Percentiles rank a stretch among this genome's conserved stretches.
Evolutionary conservation across 129 eudicot species (phyloP).

Genomic region (Tanacetum coccineum): DNA sequence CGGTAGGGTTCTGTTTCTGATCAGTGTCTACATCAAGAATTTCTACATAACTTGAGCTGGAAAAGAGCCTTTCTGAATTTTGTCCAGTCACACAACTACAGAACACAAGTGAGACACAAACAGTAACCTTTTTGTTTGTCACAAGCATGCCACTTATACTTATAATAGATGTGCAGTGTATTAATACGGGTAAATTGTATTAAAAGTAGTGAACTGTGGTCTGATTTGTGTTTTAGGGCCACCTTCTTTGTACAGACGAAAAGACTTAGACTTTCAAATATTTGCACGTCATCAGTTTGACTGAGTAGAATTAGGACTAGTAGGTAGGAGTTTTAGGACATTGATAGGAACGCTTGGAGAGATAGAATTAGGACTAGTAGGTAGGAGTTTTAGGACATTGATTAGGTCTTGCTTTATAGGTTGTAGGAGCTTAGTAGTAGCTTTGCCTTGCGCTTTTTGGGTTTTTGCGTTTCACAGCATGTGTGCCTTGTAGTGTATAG

Average conservation of each 20-base stretch:
- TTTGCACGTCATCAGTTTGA: no score
- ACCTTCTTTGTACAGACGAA: not conserved
- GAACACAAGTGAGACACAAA: conserved; percentile 7
- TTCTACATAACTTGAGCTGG: conserved; percentile 22
- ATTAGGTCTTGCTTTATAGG: no score
- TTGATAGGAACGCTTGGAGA: no score
- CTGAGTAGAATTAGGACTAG: no score
- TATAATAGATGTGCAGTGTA: not conserved
- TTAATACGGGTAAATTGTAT: not conserved
- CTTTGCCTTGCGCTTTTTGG: no score
- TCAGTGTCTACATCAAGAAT: conserved; percentile 6
- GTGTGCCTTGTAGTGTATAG: no score
- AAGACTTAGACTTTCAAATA: no score
- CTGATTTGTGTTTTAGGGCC: not conserved
- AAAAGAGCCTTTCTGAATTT: conserved; percentile 25
- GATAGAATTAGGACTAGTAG: no score
- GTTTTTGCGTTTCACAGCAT: no score
- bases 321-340: no score
- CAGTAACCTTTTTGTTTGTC: conserved; percentile 11
- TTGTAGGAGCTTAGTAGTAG: no score
- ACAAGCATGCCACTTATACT: conserved; percentile 16
- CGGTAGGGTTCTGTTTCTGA: conserved; percentile 18
- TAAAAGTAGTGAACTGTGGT: not conserved
- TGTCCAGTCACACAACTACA: conserved; percentile 47
- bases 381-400: no score